These are phyloP conservation scores for Teratosphaeria viscida DNA, from an alignment of 2,329 filamentous ascomycete genomes.

Conservation along the genomic window DNA sequence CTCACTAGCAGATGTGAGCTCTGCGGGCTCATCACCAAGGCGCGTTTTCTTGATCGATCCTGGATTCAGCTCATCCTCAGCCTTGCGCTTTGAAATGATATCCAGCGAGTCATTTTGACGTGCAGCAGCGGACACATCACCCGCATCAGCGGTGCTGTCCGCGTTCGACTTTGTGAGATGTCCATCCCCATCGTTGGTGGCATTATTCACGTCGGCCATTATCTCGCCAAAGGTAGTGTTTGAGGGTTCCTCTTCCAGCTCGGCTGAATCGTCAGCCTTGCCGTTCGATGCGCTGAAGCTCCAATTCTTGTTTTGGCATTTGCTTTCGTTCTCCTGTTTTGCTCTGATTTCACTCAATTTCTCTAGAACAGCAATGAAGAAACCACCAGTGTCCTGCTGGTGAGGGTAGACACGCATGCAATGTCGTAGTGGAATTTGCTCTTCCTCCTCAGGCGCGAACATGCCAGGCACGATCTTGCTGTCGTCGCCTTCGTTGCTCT, in stretches of 20 bases:
- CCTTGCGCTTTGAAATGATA: constrained; percentile 27
- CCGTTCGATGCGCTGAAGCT: constrained; percentile 8
- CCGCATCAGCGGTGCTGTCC: neutral
- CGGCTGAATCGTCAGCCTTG: constrained; percentile 6
- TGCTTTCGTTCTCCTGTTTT: constrained; percentile 54
- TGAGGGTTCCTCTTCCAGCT: constrained; percentile 10
- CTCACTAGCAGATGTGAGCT: constrained; percentile 5
- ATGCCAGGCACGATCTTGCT: constrained; percentile 69
- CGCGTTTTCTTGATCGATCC: constrained; percentile 28
- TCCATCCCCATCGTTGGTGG: constrained; percentile 11
- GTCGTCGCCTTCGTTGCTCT: constrained; percentile 47
- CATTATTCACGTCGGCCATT: constrained; percentile 29
- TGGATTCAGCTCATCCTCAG: constrained; percentile 26
- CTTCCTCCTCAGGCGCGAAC: constrained; percentile 59
- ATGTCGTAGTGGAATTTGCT: constrained; percentile 65
- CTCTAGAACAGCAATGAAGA: constrained; percentile 93
- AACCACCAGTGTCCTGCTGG: constrained; percentile 89
- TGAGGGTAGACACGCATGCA: constrained; percentile 95
- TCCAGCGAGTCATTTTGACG: constrained; percentile 5
- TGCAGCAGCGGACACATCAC: constrained; percentile 7
- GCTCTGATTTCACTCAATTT: constrained; percentile 80
- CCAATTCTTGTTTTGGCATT: constrained; percentile 27
- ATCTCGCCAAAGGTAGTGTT: constrained; percentile 27
- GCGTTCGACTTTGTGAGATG: neutral
- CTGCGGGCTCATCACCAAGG: constrained; percentile 16